A percentile compares a stretch with the other conserved stretches of the same genome.
Evolutionary conservation across 2,329 filamentous ascomycete species (phyloP).

Genomic region (Fusarium sambucinum): DNA sequence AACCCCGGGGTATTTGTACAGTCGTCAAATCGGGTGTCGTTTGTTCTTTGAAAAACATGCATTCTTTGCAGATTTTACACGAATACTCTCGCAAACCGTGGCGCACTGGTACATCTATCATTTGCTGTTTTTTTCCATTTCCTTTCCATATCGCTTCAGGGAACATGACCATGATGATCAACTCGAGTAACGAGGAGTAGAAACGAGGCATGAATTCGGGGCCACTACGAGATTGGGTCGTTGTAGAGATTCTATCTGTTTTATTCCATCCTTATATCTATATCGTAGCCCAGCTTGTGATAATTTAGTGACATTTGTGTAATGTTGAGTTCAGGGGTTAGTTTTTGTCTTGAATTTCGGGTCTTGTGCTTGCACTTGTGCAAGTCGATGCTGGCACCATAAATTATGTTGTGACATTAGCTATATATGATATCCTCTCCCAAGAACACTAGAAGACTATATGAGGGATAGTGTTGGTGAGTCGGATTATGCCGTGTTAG

Average conservation of each 20-base stretch:
- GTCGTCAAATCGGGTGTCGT: conserved; percentile 46
- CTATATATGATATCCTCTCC: not conserved
- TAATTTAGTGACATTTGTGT: not conserved
- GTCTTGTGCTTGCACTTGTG: not conserved
- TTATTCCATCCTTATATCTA: conserved; percentile 1
- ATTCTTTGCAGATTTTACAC: conserved; percentile 43
- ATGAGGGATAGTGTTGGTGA: too few species aligned
- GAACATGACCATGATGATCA: conserved; percentile 40
- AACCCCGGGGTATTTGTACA: conserved; percentile 49
- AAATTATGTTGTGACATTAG: not conserved
- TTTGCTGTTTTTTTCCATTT: conserved; percentile 27
- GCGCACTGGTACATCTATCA: conserved; percentile 39
- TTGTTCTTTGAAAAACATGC: conserved; percentile 49
- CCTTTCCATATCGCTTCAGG: conserved; percentile 22
- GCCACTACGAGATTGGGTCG: conserved; percentile 25
- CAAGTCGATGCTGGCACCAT: too few species aligned
- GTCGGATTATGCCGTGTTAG: not conserved
- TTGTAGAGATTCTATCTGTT: conserved; percentile 29
- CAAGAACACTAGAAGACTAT: too few species aligned
- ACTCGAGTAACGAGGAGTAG: conserved; percentile 36
- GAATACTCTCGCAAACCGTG: conserved; percentile 39
- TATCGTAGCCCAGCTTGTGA: not conserved
- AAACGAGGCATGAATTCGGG: conserved; percentile 36
- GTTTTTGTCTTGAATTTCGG: not conserved
- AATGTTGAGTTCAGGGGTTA: not conserved